Percentiles rank a stretch among this genome's conserved stretches.
These are phyloP conservation scores for Leccinum rimulosum DNA, from an alignment of 768 basidiomycete species.

Conservation along the genomic window DNA sequence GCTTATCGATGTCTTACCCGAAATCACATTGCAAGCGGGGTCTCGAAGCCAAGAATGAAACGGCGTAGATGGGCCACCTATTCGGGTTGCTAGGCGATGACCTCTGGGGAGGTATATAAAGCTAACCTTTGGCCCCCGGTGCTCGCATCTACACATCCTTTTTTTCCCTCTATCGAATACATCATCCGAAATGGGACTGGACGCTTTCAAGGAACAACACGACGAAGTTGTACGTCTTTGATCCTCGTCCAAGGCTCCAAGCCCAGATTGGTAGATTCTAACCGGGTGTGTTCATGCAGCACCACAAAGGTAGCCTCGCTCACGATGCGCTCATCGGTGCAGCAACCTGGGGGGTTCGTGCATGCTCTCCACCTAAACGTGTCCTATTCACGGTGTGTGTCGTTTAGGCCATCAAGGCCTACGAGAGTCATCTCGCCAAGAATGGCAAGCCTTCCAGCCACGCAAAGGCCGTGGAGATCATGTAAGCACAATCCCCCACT, in stretches of 20 bases:
- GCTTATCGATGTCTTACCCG: slow-evolving; percentile 20
- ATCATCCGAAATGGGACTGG: slow-evolving; percentile 14
- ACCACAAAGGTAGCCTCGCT: slow-evolving; percentile 12
- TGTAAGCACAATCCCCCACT: slow-evolving; percentile 6
- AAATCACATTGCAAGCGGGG: slow-evolving; percentile 7
- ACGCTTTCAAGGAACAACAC: not conserved
- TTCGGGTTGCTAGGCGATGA: not conserved
- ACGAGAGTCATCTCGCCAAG: slow-evolving; percentile 11
- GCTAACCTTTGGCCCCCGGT: not conserved
- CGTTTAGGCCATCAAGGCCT: slow-evolving; percentile 17
- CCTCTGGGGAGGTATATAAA: not conserved
- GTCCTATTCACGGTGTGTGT: not conserved
- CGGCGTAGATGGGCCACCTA: not conserved
- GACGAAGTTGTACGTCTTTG: slow-evolving; percentile 7
- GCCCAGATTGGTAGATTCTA: not conserved
- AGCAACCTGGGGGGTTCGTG: slow-evolving; percentile 17
- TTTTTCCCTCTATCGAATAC: not conserved
- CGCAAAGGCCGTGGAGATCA: slow-evolving; percentile 21
- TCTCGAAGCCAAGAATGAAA: slow-evolving; percentile 10
- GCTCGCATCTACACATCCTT: not conserved
- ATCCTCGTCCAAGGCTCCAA: not conserved
- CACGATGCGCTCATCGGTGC: slow-evolving; percentile 24
- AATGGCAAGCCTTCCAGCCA: slow-evolving; percentile 22
- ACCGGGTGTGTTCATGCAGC: slow-evolving; percentile 1
- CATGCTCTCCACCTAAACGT: not conserved